A percentile compares a stretch with the other conserved stretches of the same genome.
phyloP scores from a whole-genome alignment of 176 grass and related monocot genomes.

The Aegilops tauschii region DNA sequence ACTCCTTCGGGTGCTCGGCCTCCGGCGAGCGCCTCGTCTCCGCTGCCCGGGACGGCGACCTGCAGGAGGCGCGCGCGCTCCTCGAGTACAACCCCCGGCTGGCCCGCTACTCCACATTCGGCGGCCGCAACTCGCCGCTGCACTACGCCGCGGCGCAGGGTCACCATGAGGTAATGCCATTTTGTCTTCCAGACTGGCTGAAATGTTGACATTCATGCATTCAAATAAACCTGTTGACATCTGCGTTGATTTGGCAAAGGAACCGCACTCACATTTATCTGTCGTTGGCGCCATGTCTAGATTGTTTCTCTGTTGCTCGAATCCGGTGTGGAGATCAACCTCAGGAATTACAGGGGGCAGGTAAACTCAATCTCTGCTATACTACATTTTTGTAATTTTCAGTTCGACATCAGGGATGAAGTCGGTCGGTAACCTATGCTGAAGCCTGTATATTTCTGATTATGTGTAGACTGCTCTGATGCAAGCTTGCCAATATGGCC shows the following conservation, averaged over 20 bases:
- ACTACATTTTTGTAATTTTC: neutral
- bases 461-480: conserved; percentile 88
- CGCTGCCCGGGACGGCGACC: conserved; percentile 85
- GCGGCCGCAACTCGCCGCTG: conserved; percentile 87
- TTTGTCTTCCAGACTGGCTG: neutral
- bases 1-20: conserved; percentile 96
- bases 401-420: neutral
- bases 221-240: neutral
- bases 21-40: conserved; percentile 96
- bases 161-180: conserved; percentile 71
- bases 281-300: conserved; percentile 34
- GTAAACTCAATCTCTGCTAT: conserved; percentile 28
- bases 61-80: conserved; percentile 88
- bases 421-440: neutral
- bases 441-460: neutral
- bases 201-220: neutral
- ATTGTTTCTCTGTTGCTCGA: conserved; percentile 88
- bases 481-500: conserved; percentile 97
- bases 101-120: conserved; percentile 91
- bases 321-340: conserved; percentile 88
- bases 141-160: conserved; percentile 91
- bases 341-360: conserved; percentile 84
- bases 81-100: conserved; percentile 90
- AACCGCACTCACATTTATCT: conserved; percentile 19
- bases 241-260: neutral